Evolutionary conservation across 2,329 filamentous ascomycete species (phyloP), one percentile per base, ranked within the genome.

Genomic region (Dactylonectria estremocensis): DNA sequence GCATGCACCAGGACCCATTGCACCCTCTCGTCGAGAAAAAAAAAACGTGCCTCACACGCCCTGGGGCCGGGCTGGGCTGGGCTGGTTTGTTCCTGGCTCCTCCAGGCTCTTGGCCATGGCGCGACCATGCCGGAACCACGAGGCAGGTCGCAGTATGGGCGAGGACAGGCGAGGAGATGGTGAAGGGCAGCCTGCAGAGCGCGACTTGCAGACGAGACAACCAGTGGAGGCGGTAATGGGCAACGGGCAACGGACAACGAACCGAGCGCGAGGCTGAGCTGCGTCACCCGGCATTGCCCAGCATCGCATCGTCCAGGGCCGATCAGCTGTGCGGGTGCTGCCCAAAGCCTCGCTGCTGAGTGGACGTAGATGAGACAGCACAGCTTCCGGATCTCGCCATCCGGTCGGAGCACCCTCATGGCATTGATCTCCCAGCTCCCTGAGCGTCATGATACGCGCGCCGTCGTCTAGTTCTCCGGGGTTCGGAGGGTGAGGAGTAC

Each of bases 81-180:
- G 54, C 35, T 52, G 43, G 33, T 50, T 54, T 37, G 46, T 57
- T 45, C 37, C 59, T 63, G 59, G 59, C 54, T 53, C 18, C 33
- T n/a, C 10, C 22, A 45, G 22, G 55, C 22, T 35, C 54, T 49
- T 35, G 46, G 31, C 63, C 64, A 67, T 72, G 61, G 58, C 61
- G 66, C 70, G 69, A 69, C 66, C 70, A 72, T 64, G 71, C 69
- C 69, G 57, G 60, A 65, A 68, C 72, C 73, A 76, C 73, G 71
- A 75, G 73, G 73, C 62, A 70, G 49, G 43, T 28, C 33, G 53
- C 43, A 61, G 45, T 43, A n/a, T 11, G 35, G 49, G 43, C 46
- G 22, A 40, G 54, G 31, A 11, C 33, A 72, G 62, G 60, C 65
- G 50, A 61, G 60, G 64, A 67, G 46, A 64, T 59, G 40, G 69